Conservation (phyloP, 2,329 filamentous ascomycete genomes). For the Penicillium sp. region DNA sequence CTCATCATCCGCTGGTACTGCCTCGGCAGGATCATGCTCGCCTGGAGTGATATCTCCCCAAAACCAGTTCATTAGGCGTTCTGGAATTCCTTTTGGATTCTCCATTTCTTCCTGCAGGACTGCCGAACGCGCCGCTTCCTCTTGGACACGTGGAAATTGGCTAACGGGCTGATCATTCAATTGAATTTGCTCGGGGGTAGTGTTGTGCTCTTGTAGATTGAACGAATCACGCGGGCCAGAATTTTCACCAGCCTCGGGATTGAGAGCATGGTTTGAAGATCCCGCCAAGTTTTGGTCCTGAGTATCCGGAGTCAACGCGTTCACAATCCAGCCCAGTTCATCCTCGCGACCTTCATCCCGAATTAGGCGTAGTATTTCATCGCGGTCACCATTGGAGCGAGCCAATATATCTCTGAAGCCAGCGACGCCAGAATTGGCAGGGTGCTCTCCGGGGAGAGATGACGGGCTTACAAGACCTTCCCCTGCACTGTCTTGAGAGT, state of each 20-base stretch:
- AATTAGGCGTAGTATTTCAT: slow-evolving; percentile 62
- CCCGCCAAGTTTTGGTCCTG: background rate
- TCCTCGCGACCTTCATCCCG: slow-evolving; percentile 61
- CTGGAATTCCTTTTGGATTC: slow-evolving; percentile 22
- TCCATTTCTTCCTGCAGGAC: slow-evolving; percentile 11
- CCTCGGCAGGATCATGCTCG: slow-evolving; percentile 36
- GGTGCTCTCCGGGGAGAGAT: background rate
- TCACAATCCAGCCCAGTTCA: slow-evolving; percentile 61
- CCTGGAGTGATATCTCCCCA: slow-evolving; percentile 44
- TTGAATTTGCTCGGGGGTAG: background rate
- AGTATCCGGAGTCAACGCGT: slow-evolving; percentile 44
- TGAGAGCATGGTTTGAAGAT: slow-evolving; percentile 1
- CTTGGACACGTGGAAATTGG: background rate
- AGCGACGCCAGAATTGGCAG: slow-evolving; percentile 38
- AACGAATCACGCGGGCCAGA: background rate
- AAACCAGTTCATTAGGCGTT: slow-evolving; percentile 44
- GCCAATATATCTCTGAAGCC: slow-evolving; percentile 58
- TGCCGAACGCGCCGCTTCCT: background rate
- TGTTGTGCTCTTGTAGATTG: background rate
- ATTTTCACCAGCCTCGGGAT: background rate
- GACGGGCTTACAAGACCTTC: background rate
- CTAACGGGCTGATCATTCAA: background rate
- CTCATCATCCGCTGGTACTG: slow-evolving; percentile 56
- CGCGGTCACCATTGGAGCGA: slow-evolving; percentile 60
- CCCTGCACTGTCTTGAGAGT: background rate